These are phyloP conservation scores for Aethionema arabicum DNA, from an alignment of 345 rosid species.

Conservation along the genomic window DNA sequence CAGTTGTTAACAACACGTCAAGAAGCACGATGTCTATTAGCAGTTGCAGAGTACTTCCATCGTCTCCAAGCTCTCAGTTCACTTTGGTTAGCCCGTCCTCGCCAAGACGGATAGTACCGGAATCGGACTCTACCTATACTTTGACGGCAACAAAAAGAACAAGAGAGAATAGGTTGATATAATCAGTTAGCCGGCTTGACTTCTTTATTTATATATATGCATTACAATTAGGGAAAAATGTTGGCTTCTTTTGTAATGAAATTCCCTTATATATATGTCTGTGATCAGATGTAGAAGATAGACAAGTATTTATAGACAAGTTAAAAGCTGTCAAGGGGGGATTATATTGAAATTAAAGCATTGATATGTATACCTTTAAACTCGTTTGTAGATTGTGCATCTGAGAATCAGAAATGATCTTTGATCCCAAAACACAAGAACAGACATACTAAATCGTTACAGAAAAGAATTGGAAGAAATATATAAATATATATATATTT, in stretches of 20 bases:
- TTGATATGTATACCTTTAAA: slow-evolving; percentile 17
- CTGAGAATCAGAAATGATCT: slow-evolving; percentile 9
- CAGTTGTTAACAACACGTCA: slow-evolving; percentile 81
- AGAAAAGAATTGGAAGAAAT: background rate
- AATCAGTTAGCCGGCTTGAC: slow-evolving; percentile 38
- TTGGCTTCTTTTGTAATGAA: slow-evolving; percentile 29
- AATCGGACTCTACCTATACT: background rate
- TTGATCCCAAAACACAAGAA: slow-evolving; percentile 1
- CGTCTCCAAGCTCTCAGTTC: slow-evolving; percentile 97
- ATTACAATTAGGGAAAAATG: slow-evolving; percentile 21
- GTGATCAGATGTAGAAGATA: slow-evolving; percentile 18
- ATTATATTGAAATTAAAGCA: too few relatives aligned
- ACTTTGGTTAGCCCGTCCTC: slow-evolving; percentile 88
- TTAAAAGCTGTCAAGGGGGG: too few relatives aligned
- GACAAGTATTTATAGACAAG: slow-evolving; percentile 4
- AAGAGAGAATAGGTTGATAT: slow-evolving; percentile 31
- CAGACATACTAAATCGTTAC: background rate
- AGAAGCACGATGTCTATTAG: slow-evolving; percentile 79
- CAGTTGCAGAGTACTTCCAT: slow-evolving; percentile 81
- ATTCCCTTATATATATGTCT: slow-evolving; percentile 15
- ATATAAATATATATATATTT: too few relatives aligned
- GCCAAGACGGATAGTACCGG: slow-evolving; percentile 55
- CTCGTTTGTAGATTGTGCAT: background rate
- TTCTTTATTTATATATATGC: slow-evolving; percentile 21
- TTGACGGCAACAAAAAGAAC: background rate